Evolutionary conservation across 805 yeast species (phyloP), one percentile per base, ranked within the genome.

Genomic region (Sungouiozyma intestinalis): DNA sequence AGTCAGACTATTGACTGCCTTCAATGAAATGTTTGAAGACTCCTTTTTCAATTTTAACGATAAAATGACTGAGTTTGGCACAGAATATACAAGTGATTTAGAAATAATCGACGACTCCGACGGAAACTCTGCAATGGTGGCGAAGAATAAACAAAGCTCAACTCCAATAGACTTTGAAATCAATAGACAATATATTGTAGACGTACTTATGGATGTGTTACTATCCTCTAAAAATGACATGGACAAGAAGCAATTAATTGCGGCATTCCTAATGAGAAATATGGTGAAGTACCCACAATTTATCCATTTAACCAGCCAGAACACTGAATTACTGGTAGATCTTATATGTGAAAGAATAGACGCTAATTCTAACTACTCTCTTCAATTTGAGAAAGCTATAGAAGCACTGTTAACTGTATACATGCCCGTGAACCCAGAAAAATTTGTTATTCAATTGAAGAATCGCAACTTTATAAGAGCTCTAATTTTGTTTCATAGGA

Each of bases 11-110:
- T 69, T 88, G 31, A 67, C 80, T 0, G 73, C 84, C 15, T 58
- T 92, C 44, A 81, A 86, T 58, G 94, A 84, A 57, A 81, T 83
- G 7, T 79, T 90, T 54, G 97, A 90, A 55, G 94, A 86, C 56
- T 64, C 82, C 0, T 67, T 74, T 35, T 59, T 90, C 43, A 85
- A 87, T 57, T 86, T 78, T 16, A 78, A 76, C 3, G 44, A 43
- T 7, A 40, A 31, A n/a, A 39, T 66, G 21, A 55, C 62, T 3
- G 53, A 54, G 2, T 57, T 48, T 16, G 21, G 16, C 15, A 31
- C 24, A 14, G 32, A 21, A 36, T 45, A 44, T 16, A 55, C 48
- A 31, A 48, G 46, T 38, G 53, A 47, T 35, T 38, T 52, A 29
- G 52, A 17, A 18, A 40, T 39, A 17, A 43, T 42, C 32, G 43